Percentiles rank a stretch among this genome's conserved stretches.
These are phyloP conservation scores for Micromonas commoda DNA, from an alignment of 139 green algal genomes.

Conservation along the genomic window DNA sequence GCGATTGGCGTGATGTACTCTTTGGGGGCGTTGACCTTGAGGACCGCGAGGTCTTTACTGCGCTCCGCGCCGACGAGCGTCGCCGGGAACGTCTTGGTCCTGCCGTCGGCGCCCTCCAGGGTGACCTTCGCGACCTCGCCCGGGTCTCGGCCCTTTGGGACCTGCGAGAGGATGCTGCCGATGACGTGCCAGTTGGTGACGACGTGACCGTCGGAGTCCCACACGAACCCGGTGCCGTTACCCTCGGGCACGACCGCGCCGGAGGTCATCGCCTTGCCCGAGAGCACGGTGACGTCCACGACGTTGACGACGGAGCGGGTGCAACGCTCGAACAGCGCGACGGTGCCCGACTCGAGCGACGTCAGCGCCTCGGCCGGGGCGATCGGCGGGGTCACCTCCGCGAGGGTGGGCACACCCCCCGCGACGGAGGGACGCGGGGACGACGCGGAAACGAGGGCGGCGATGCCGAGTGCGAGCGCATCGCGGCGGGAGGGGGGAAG, in stretches of 20 bases:
- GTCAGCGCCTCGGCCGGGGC: neutral
- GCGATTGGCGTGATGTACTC: neutral
- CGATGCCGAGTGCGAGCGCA: neutral
- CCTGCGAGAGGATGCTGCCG: neutral
- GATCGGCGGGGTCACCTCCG: constrained; percentile 32
- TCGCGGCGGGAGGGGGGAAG: neutral
- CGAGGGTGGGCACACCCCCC: neutral
- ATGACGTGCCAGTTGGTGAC: constrained; percentile 80
- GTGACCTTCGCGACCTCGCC: constrained; percentile 13
- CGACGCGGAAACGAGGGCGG: neutral
- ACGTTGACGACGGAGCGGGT: neutral
- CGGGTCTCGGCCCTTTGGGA: neutral
- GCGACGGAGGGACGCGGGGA: neutral
- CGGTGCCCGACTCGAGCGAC: neutral
- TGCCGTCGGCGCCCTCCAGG: neutral
- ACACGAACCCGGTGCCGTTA: constrained; percentile 66
- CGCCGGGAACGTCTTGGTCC: neutral
- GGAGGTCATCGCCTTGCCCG: neutral
- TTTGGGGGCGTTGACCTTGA: neutral
- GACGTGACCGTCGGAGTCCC: constrained; percentile 58
- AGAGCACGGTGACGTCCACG: constrained; percentile 9
- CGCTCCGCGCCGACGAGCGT: neutral
- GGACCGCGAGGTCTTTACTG: constrained; percentile 9
- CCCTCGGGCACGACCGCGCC: constrained; percentile 52
- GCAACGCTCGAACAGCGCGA: neutral